Percentiles rank a stretch among this genome's conserved stretches.
These are phyloP conservation scores for Ampelomyces quisqualis DNA, from an alignment of 2,329 filamentous ascomycete species.

Conservation along the genomic window DNA sequence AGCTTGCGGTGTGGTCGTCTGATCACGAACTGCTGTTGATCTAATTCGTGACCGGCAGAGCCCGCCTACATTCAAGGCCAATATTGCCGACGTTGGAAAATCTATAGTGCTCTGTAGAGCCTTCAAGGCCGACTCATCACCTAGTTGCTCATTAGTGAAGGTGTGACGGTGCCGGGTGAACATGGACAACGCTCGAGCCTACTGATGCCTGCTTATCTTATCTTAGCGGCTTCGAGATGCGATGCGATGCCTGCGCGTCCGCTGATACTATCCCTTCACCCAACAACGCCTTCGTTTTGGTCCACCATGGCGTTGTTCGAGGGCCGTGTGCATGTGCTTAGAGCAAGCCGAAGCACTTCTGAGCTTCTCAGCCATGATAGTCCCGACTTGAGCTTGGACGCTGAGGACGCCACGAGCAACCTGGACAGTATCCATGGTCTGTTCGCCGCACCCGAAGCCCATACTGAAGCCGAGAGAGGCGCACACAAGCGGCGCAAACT, in stretches of 20 bases:
- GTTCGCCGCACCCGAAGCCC: constrained; percentile 14
- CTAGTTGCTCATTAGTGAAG: too few species aligned
- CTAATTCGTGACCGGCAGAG: too few species aligned
- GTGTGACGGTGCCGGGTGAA: too few species aligned
- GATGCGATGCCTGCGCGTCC: constrained; percentile 8
- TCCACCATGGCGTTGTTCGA: constrained; percentile 22
- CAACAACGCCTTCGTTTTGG: neutral
- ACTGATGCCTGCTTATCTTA: constrained; percentile 11
- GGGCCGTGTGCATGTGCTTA: constrained; percentile 19
- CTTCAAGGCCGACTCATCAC: too few species aligned
- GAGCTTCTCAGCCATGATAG: neutral
- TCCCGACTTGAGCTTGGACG: constrained; percentile 1
- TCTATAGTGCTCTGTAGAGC: too few species aligned
- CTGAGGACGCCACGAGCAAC: constrained; percentile 14
- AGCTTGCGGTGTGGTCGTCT: too few species aligned
- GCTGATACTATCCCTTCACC: neutral
- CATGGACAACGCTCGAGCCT: neutral
- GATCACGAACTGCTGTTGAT: too few species aligned
- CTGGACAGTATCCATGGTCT: constrained; percentile 15
- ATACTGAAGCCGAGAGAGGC: constrained; percentile 12
- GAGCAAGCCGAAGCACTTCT: constrained; percentile 1
- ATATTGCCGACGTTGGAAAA: too few species aligned
- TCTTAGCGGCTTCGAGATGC: constrained; percentile 19
- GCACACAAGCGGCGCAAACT: constrained; percentile 35
- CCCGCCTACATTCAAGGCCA: too few species aligned